Evolutionary conservation across 352 stramenopile genomes (phyloP).

Genomic region (Albugo candida): DNA sequence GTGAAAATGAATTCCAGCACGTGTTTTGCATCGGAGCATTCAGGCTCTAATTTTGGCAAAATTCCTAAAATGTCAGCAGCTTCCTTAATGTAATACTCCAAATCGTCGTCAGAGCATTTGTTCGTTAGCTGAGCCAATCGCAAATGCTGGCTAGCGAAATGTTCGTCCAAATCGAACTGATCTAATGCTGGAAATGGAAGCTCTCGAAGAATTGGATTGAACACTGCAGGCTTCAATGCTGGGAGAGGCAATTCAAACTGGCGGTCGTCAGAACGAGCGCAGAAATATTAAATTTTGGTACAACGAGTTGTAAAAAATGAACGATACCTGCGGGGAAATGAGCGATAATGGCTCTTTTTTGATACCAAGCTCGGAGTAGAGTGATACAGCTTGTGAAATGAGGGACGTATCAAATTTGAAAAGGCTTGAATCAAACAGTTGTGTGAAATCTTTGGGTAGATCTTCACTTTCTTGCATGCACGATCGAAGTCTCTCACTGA

Average conservation of each 20-base stretch:
- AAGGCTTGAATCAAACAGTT: conserved; percentile 84
- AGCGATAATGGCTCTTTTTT: conserved; percentile 90
- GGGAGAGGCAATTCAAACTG: conserved; percentile 88
- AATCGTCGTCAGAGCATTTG: conserved; percentile 86
- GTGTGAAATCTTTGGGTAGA: conserved; percentile 87
- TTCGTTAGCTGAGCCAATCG: conserved; percentile 89
- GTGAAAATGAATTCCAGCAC: conserved; percentile 85
- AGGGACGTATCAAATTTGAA: conserved; percentile 91
- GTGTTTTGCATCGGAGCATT: conserved; percentile 70
- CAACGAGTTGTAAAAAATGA: not conserved
- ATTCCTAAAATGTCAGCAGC: conserved; percentile 85
- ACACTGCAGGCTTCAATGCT: conserved; percentile 83
- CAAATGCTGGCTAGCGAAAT: conserved; percentile 84
- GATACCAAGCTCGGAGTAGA: conserved; percentile 84
- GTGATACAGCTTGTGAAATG: conserved; percentile 83
- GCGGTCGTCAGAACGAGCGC: not conserved
- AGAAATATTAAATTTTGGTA: not conserved
- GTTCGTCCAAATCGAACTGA: conserved; percentile 94
- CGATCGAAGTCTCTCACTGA: conserved; percentile 82
- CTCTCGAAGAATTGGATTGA: conserved; percentile 83
- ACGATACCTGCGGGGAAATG: conserved; percentile 73
- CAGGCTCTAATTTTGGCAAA: conserved; percentile 41
- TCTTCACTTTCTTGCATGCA: conserved; percentile 91
- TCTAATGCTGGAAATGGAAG: conserved; percentile 82
- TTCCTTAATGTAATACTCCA: conserved; percentile 90